Base-by-base conservation (phyloP, 2,329 filamentous ascomycete genomes). In the Nothopassalora personata region DNA sequence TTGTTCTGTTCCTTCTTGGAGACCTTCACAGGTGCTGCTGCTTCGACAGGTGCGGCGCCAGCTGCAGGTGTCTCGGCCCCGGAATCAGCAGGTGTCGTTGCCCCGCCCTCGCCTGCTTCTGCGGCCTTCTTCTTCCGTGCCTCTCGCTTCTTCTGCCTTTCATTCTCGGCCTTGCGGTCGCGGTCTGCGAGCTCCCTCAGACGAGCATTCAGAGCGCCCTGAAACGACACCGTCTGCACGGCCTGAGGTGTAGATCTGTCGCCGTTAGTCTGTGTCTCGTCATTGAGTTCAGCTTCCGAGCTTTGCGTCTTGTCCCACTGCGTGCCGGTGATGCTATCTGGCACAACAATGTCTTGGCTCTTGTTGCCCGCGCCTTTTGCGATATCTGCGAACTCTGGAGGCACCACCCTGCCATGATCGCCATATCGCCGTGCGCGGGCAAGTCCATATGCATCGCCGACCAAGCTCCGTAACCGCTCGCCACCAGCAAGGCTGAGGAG, bases 1-100 rank as follows among this genome's bases (percentile, higher is more conserved):
- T 86, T 88, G 73, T 87, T 90, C 71, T 88, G 81, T 72, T 96
- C 91, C 76, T 97, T 97, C 80, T 97, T 97, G 4, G 88, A 89
- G 54, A 90, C 81, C 73, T 91, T 93, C 64, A 77, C 28, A 68
- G 64, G 85, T n/a, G 61, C 60, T n/a, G 64, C 53, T 19, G 62
- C 54, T 18, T 65, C 61, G 13, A 43, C 39, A n/a, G 39, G 39
- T 72, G 60, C 73, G 75, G 52, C 80, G 76, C 59, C 58, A 6
- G 71, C 71, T 15, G 36, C 70, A 11, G 68, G 63, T 13, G 68
- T 67, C 28, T 67, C 64, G 11, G 71, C 66, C n/a, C 62, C 52
- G 28, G 55, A 58, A 53, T 57, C 62, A n/a, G 55, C 58, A 15
- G 52, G 30, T 31, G 57, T 34, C n/a, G 67, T 64, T 39, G 56